phyloP scores from a whole-genome alignment of 2,329 filamentous ascomycete genomes.

The Alternaria metachromatica region DNA sequence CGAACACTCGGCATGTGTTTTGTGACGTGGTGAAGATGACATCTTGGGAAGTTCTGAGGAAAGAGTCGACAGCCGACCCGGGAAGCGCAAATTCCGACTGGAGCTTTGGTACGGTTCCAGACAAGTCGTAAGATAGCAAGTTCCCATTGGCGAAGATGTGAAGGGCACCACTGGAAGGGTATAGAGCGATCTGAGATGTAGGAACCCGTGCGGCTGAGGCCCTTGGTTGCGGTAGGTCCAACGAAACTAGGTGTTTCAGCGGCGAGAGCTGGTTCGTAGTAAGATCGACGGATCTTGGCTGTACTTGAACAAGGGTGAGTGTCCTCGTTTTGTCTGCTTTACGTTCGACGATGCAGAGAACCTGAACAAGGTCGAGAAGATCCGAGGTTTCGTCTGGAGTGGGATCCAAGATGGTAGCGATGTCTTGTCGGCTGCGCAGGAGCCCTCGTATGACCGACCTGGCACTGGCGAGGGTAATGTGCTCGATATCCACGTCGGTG shows the following conservation, averaged over 20 bases:
- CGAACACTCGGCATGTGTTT: conserved; percentile 63
- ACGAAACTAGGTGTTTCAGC: conserved; percentile 43
- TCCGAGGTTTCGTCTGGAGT: conserved; percentile 34
- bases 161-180: conserved; percentile 68
- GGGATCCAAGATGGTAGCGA: conserved; percentile 48
- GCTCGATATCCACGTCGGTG: conserved; percentile 36
- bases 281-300: conserved; percentile 40
- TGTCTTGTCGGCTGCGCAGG: conserved; percentile 54
- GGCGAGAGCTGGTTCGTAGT: conserved; percentile 36
- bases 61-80: conserved; percentile 63
- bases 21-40: conserved; percentile 68
- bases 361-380: conserved; percentile 43
- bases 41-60: conserved; percentile 70
- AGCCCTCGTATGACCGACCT: conserved; percentile 53
- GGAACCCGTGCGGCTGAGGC: conserved; percentile 4
- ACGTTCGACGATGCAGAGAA: conserved; percentile 43
- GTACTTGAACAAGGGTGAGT: conserved; percentile 39
- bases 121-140: conserved; percentile 70
- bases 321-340: conserved; percentile 20
- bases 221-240: conserved; percentile 34
- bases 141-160: conserved; percentile 63
- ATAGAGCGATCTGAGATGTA: conserved; percentile 59
- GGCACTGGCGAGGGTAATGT: conserved; percentile 44
- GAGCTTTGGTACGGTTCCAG: conserved; percentile 66
- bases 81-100: conserved; percentile 59